Percentiles rank a stretch among this genome's conserved stretches.
Conservation (phyloP, 345 rosid genomes). For the Linum tenue region DNA sequence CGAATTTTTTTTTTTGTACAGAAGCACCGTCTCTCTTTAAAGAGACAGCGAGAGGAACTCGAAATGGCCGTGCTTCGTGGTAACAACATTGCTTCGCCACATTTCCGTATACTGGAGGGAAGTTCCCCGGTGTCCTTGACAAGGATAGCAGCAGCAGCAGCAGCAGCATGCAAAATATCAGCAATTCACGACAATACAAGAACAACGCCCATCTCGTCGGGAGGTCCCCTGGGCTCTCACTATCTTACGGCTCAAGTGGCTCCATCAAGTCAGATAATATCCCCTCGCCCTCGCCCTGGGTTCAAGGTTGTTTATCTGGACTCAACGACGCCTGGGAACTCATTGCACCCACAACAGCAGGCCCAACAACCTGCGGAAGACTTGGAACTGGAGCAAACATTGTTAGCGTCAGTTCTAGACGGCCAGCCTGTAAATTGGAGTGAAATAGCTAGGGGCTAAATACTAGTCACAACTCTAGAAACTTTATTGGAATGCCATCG, state of each 20-base stretch:
- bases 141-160: slow-evolving; percentile 7
- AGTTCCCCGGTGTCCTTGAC: not conserved
- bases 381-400: no score
- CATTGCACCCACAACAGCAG: not conserved
- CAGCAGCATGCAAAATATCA: no score
- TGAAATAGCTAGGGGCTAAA: no score
- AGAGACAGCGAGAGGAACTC: slow-evolving; percentile 17
- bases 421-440: no score
- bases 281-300: slow-evolving; percentile 7
- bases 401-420: no score
- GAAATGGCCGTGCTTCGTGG: slow-evolving; percentile 8
- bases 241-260: no score
- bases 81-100: slow-evolving; percentile 8
- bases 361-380: not conserved
- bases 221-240: no score
- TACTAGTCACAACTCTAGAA: no score
- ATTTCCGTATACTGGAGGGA: slow-evolving; percentile 9
- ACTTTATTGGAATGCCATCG: no score
- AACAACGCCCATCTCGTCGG: no score
- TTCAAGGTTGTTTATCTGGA: not conserved
- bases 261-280: not conserved
- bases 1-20: slow-evolving; percentile 8
- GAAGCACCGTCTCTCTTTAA: slow-evolving; percentile 35
- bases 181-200: no score
- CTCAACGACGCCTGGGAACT: not conserved